Evolutionary conservation across 805 yeast species (phyloP), one percentile per base, ranked within the genome.

Genomic region (Yarrowia divulgata): DNA sequence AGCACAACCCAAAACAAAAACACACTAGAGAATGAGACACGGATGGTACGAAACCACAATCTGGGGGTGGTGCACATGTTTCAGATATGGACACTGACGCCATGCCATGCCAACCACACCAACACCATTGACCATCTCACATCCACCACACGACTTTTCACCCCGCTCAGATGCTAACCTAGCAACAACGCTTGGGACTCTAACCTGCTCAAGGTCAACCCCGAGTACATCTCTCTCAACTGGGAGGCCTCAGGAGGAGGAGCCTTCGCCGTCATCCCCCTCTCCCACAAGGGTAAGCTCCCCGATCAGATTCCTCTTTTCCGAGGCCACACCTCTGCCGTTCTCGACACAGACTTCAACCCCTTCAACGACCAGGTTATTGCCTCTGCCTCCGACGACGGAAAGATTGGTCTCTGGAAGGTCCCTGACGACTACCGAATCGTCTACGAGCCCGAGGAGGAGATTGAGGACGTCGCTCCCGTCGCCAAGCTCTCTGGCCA

Each of bases 171-270:
- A 23, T 90, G 13, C 63, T 57, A 57, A 57, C 48, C 23, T 16
- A 57, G 97, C 73, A 88, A 91, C 76, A 93, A 93, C 76, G 99
- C 98, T 1, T 95, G 97, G 91, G 99, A 95, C 79, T 90, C 97
- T 66, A 94, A 94, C 78, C 83, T 95, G 72, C 85, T 95, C 73
- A 88, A 92, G 75, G 86, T 90, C 72, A 95, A 95, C 77, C 94
- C 97, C 46, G 89, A 90, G 77, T 95, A 86, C 75, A 79, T 95
- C 50, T 84, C 97, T 0, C 89, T 93, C 72, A 93, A 91, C 78
- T 93, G 97, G 97, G 92, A 91, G 70, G 84, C 97, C 40, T 89
- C 97, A 12, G 98, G 98, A 49, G 98, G 98, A 72, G 99, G 99
- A 67, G 96, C 98, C 0, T 93, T 95, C 82, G 97, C 97, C 0